Percentiles rank a stretch among this genome's conserved stretches.
These are phyloP conservation scores for Calocybe cyanea DNA, from an alignment of 768 basidiomycete species.

Conservation along the genomic window DNA sequence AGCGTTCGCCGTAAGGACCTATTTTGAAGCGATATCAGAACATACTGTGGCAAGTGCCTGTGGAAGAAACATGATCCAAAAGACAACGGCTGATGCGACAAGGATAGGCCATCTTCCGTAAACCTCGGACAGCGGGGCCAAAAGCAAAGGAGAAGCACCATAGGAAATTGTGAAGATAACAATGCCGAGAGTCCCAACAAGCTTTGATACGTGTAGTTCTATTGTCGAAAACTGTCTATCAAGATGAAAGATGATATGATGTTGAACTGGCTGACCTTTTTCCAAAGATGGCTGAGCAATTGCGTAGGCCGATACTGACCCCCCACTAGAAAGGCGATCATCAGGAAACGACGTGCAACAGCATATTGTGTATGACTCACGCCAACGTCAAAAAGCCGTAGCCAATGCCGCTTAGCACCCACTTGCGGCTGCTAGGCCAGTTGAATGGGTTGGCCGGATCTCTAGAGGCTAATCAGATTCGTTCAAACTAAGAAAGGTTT, in stretches of 20 bases:
- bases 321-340: not conserved
- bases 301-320: not conserved
- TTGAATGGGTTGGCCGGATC: slow-evolving; percentile 1
- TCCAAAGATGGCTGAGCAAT: slow-evolving; percentile 1
- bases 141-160: slow-evolving; percentile 1
- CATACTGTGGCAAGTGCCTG: not conserved
- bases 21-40: no score
- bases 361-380: not conserved
- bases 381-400: slow-evolving; percentile 1
- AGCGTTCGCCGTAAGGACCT: not conserved
- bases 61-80: slow-evolving; percentile 4
- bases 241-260: not conserved
- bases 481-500: not conserved
- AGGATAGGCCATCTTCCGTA: slow-evolving; percentile 1
- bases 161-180: slow-evolving; percentile 3
- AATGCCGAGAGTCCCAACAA: not conserved
- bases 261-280: not conserved
- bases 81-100: not conserved
- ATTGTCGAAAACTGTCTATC: not conserved
- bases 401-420: not conserved
- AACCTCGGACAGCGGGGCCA: slow-evolving; percentile 1
- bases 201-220: slow-evolving; percentile 1
- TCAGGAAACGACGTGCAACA: no score
- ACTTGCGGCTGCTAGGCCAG: slow-evolving; percentile 2
- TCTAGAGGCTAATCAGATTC: not conserved